Percentiles rank a stretch among this genome's conserved stretches.
These are phyloP conservation scores for Calonectria henricotiae DNA, from an alignment of 2,329 filamentous ascomycete genomes.

Conservation along the genomic window DNA sequence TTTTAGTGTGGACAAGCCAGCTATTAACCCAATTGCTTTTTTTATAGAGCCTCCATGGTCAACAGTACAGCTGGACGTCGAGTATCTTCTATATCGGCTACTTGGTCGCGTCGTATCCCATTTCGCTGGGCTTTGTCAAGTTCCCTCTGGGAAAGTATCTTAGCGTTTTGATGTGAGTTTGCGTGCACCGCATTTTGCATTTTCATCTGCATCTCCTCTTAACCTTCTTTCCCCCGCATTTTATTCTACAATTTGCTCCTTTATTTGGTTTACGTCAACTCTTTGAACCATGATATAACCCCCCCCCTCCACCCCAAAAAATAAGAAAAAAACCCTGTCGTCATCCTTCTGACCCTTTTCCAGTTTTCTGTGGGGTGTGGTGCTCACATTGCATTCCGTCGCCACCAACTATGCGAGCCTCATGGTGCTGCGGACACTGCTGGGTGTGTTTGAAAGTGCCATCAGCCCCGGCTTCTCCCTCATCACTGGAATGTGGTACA, in stretches of 20 bases:
- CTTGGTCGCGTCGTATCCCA: conserved; percentile 53
- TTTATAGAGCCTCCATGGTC: conserved; percentile 32
- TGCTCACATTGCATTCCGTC: conserved; percentile 57
- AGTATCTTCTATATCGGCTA: conserved; percentile 69
- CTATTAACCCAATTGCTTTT: background rate
- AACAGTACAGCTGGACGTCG: conserved; percentile 67
- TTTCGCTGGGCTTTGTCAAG: conserved; percentile 43
- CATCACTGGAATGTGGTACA: conserved; percentile 55
- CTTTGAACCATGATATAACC: background rate
- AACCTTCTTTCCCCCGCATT: background rate
- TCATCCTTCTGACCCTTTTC: background rate
- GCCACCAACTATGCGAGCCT: conserved; percentile 55
- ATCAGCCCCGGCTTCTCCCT: conserved; percentile 50
- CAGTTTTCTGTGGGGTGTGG: conserved; percentile 53
- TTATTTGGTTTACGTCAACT: background rate
- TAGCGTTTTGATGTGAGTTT: conserved; percentile 40
- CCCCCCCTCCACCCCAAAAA: too few species aligned
- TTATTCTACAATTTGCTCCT: background rate
- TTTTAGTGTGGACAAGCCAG: background rate
- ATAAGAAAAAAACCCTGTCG: too few species aligned
- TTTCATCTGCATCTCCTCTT: too few species aligned
- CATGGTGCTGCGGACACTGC: conserved; percentile 48
- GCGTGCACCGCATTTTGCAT: background rate
- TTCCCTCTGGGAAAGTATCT: conserved; percentile 48
- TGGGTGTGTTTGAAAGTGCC: conserved; percentile 51